Conservation (phyloP, 2,329 filamentous ascomycete species). For the Penicillium sp. region DNA sequence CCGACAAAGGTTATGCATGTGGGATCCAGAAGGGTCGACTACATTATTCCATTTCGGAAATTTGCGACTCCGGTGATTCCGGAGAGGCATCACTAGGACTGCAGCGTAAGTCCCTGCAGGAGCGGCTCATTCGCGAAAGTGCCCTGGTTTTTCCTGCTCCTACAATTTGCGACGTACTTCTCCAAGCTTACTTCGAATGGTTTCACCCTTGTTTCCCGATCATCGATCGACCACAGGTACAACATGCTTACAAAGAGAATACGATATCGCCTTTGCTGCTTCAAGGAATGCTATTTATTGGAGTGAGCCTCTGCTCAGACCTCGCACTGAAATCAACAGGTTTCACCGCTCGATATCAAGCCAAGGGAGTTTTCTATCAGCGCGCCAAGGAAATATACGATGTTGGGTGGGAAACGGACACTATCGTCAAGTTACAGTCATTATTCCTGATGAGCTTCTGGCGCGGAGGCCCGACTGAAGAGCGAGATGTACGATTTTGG, state of each 20-base stretch:
- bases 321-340: constrained; percentile 50
- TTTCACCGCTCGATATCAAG: constrained; percentile 54
- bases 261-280: constrained; percentile 56
- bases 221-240: constrained; percentile 53
- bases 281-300: constrained; percentile 60
- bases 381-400: constrained; percentile 58
- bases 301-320: constrained; percentile 58
- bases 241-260: constrained; percentile 43
- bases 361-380: constrained; percentile 57
- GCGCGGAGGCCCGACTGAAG: constrained; percentile 54
- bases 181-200: constrained; percentile 60
- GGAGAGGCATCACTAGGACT: constrained; percentile 25
- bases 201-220: constrained; percentile 63
- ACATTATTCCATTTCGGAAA: constrained; percentile 42
- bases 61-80: constrained; percentile 14
- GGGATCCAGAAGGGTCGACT: constrained; percentile 41
- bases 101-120: constrained; percentile 39
- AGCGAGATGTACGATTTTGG: constrained; percentile 57
- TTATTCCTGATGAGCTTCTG: constrained; percentile 62
- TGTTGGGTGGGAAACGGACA: constrained; percentile 58
- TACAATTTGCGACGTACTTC: constrained; percentile 47
- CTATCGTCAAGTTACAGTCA: constrained; percentile 55
- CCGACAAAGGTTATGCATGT: constrained; percentile 33
- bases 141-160: constrained; percentile 53
- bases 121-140: constrained; percentile 44